These are phyloP conservation scores for Besnoitia besnoiti DNA, from an alignment of 169 alveolate genomes.

Conservation along the genomic window DNA sequence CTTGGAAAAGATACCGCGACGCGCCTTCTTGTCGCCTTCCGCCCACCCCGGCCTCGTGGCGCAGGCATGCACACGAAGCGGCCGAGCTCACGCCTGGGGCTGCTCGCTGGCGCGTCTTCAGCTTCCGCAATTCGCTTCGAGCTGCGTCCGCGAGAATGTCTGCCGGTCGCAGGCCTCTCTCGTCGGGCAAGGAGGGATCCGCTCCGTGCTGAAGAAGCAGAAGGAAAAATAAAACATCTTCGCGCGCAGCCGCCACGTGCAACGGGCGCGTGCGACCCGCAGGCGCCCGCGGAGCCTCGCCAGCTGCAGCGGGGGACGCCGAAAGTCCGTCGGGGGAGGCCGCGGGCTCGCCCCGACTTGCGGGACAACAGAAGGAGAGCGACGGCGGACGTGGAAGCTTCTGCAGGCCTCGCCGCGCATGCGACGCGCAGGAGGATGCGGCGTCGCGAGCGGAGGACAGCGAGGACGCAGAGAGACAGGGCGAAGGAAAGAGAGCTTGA, in stretches of 20 bases:
- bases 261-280: neutral
- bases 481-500: neutral
- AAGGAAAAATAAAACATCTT: neutral
- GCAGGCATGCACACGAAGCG: too few relatives aligned
- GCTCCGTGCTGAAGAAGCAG: constrained; percentile 7
- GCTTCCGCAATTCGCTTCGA: neutral
- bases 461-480: neutral
- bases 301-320: neutral
- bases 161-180: neutral
- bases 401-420: too few relatives aligned
- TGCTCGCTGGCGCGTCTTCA: too few relatives aligned
- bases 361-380: too few relatives aligned
- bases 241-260: neutral
- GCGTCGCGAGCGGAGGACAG: too few relatives aligned
- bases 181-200: neutral
- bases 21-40: too few relatives aligned
- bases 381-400: too few relatives aligned
- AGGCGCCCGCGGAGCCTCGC: neutral
- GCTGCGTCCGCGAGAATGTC: neutral
- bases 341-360: too few relatives aligned
- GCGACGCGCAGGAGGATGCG: too few relatives aligned
- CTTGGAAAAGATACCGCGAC: too few relatives aligned
- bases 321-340: neutral
- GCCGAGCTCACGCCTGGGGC: too few relatives aligned
- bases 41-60: too few relatives aligned